Conservation (phyloP, 2,329 filamentous ascomycete genomes). For the Furcasterigmium furcatum region DNA sequence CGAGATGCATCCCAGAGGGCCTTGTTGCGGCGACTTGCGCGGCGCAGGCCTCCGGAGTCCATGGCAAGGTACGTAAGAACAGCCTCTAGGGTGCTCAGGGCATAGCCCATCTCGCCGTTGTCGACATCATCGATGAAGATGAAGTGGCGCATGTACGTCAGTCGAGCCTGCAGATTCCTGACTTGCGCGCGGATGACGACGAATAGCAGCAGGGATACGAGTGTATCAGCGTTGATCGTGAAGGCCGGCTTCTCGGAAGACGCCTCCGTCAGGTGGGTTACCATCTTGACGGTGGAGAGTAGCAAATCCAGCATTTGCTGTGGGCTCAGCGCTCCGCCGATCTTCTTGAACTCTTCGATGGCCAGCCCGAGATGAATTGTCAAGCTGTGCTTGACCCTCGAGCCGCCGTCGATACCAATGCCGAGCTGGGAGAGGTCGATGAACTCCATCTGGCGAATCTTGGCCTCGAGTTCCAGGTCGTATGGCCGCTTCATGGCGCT, state of each 20-base stretch:
- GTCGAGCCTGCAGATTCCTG: slow-evolving; percentile 79
- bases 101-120: slow-evolving; percentile 93
- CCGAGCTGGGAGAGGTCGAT: slow-evolving; percentile 95
- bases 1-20: slow-evolving; percentile 83
- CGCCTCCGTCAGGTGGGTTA: slow-evolving; percentile 65
- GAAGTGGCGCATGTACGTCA: slow-evolving; percentile 95
- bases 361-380: slow-evolving; percentile 72
- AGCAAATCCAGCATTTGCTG: slow-evolving; percentile 87
- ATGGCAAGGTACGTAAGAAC: slow-evolving; percentile 83
- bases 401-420: slow-evolving; percentile 77
- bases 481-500: slow-evolving; percentile 75
- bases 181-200: slow-evolving; percentile 91
- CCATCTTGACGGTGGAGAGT: slow-evolving; percentile 75
- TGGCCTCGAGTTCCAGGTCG: slow-evolving; percentile 82
- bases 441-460: slow-evolving; percentile 88
- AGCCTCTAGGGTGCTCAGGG: slow-evolving; percentile 91
- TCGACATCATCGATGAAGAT: slow-evolving; percentile 98
- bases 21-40: slow-evolving; percentile 82
- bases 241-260: slow-evolving; percentile 54
- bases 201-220: slow-evolving; percentile 86
- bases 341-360: slow-evolving; percentile 86
- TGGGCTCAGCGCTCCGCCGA: slow-evolving; percentile 72
- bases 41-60: slow-evolving; percentile 78
- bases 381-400: slow-evolving; percentile 76
- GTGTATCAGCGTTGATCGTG: slow-evolving; percentile 77